phyloP scores from a whole-genome alignment of 2,329 filamentous ascomycete genomes.

The Colletotrichum tamarilloi region DNA sequence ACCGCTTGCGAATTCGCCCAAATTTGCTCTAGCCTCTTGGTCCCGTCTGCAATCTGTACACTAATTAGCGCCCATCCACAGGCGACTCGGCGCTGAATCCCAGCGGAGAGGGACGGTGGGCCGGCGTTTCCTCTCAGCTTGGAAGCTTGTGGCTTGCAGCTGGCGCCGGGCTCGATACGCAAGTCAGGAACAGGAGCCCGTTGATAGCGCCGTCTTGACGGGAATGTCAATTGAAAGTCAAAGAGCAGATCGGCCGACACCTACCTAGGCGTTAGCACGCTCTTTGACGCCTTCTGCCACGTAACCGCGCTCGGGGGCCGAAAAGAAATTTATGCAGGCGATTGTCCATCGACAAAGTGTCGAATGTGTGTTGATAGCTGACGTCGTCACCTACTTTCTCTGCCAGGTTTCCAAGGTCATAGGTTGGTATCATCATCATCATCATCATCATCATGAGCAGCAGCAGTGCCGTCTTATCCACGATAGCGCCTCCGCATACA shows the following conservation, averaged over 20 bases:
- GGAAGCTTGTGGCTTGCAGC: background rate
- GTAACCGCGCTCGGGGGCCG: background rate
- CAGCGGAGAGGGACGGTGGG: background rate
- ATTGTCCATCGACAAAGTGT: background rate
- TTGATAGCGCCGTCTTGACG: constrained; percentile 2
- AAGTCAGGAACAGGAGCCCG: constrained; percentile 5
- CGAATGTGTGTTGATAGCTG: background rate
- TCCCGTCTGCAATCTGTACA: background rate
- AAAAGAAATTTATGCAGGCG: background rate
- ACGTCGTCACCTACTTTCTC: background rate
- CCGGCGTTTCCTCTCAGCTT: background rate
- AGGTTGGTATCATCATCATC: no score
- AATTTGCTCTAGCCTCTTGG: background rate
- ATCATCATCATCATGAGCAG: background rate
- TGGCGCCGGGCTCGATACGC: background rate
- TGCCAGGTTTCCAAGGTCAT: background rate
- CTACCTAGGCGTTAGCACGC: background rate
- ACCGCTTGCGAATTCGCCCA: background rate
- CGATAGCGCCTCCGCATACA: background rate
- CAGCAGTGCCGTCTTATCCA: background rate
- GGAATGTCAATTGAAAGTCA: constrained; percentile 1
- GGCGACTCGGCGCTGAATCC: constrained; percentile 1
- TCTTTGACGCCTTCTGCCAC: background rate
- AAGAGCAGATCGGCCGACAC: background rate
- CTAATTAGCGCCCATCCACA: background rate